Conservation (phyloP, 306 rosid genomes). For the Acmispon strigosus region DNA sequence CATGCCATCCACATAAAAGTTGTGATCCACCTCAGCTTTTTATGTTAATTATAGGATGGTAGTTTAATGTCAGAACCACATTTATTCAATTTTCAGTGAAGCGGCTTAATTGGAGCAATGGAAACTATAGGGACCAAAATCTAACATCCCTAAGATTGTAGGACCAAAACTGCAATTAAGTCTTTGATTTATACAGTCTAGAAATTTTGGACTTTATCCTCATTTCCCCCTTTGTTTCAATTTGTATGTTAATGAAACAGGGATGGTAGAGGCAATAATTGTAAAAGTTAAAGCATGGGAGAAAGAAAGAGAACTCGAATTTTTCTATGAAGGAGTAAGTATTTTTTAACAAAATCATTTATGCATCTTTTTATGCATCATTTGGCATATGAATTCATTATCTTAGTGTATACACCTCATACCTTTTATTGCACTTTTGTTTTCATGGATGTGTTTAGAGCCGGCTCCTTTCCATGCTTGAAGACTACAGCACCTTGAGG, state of each 20-base stretch:
- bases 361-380: not conserved
- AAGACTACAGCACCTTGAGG: conserved; percentile 42
- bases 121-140: too few relatives aligned
- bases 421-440: not conserved
- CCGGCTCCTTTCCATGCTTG: conserved; percentile 53
- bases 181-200: not conserved
- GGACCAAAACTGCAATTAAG: too few relatives aligned
- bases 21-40: too few relatives aligned
- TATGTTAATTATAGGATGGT: too few relatives aligned
- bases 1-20: too few relatives aligned
- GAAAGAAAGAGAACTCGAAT: conserved; percentile 51
- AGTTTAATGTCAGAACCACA: too few relatives aligned
- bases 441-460: conserved; percentile 31
- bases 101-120: too few relatives aligned
- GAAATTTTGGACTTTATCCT: not conserved
- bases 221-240: not conserved
- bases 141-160: too few relatives aligned
- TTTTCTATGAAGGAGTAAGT: conserved; percentile 64
- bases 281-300: conserved; percentile 66
- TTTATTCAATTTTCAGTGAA: too few relatives aligned
- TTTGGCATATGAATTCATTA: not conserved
- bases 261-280: conserved; percentile 56
- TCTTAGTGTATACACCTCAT: not conserved
- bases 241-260: conserved; percentile 28
- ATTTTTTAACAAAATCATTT: not conserved